Conservation (phyloP, 371 early-diverging fungal genomes). For the Mortierella sp. region DNA sequence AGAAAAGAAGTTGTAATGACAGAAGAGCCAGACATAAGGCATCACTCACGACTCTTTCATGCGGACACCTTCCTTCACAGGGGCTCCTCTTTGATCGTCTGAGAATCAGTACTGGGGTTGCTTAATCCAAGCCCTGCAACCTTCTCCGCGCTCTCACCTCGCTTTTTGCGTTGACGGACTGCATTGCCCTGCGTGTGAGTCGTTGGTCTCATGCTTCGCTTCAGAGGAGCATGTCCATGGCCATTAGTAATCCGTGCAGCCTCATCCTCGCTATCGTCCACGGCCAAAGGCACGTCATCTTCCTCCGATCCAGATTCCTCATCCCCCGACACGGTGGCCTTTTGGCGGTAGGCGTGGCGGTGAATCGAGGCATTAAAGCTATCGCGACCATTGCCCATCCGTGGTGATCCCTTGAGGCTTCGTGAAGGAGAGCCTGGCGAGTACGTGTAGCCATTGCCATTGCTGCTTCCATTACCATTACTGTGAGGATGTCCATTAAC, state of each 20-base stretch:
- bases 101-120: conserved; percentile 4
- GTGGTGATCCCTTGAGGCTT: conserved; percentile 43
- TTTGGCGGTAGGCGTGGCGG: conserved; percentile 51
- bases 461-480: conserved; percentile 18
- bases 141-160: conserved; percentile 50
- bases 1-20: no score
- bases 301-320: conserved; percentile 48
- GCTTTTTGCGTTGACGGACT: conserved; percentile 54
- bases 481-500: conserved; percentile 3
- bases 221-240: conserved; percentile 23
- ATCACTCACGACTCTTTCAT: no score
- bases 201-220: conserved; percentile 49
- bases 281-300: conserved; percentile 18
- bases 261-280: conserved; percentile 47
- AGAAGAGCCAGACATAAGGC: no score
- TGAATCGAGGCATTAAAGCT: conserved; percentile 6
- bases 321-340: conserved; percentile 45
- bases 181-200: conserved; percentile 41
- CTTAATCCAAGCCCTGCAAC: conserved; percentile 39
- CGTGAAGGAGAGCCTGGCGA: conserved; percentile 34
- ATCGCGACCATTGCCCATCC: conserved; percentile 23
- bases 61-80: conserved; percentile 15
- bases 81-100: conserved; percentile 37
- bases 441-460: conserved; percentile 9
- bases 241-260: background rate